phyloP scores from a whole-genome alignment of 2,329 filamentous ascomycete genomes.

The Apiospora sp. region DNA sequence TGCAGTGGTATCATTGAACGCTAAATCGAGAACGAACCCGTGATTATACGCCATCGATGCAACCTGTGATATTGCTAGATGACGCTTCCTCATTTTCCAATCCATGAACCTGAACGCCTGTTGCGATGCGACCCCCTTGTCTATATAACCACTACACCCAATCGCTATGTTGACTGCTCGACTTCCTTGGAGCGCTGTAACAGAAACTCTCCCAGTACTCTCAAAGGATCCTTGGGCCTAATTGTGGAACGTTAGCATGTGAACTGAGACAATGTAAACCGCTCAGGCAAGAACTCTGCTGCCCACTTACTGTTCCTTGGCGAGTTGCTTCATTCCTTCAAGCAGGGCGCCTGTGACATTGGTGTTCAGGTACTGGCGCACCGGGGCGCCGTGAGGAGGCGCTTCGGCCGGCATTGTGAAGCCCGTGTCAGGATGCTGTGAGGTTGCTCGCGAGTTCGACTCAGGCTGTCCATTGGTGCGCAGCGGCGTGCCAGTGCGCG shows the following conservation, averaged over 20 bases:
- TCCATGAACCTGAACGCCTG: slow-evolving; percentile 23
- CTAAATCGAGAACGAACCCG: background rate
- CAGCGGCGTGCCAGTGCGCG: slow-evolving; percentile 58
- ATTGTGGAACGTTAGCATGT: background rate
- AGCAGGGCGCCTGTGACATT: slow-evolving; percentile 73
- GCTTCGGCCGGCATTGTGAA: slow-evolving; percentile 67
- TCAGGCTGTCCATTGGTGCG: slow-evolving; percentile 42
- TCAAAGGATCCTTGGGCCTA: slow-evolving; percentile 73
- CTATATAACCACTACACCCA: slow-evolving; percentile 23
- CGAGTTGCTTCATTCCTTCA: slow-evolving; percentile 78
- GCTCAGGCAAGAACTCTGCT: background rate
- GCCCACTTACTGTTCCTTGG: slow-evolving; percentile 71
- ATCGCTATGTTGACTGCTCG: slow-evolving; percentile 49
- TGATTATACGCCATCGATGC: background rate
- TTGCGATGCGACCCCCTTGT: slow-evolving; percentile 25
- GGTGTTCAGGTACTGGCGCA: slow-evolving; percentile 74
- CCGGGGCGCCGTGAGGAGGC: slow-evolving; percentile 71
- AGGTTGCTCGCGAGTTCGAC: slow-evolving; percentile 60
- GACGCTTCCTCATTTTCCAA: background rate
- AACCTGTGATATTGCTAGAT: background rate
- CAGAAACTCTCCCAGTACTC: slow-evolving; percentile 74
- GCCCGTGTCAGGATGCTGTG: slow-evolving; percentile 61
- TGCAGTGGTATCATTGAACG: slow-evolving; percentile 24
- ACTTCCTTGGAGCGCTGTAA: slow-evolving; percentile 72
- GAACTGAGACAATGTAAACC: background rate